Evolutionary conservation across 257 asterid species (phyloP).

Genomic region (Coffea eugenioides): DNA sequence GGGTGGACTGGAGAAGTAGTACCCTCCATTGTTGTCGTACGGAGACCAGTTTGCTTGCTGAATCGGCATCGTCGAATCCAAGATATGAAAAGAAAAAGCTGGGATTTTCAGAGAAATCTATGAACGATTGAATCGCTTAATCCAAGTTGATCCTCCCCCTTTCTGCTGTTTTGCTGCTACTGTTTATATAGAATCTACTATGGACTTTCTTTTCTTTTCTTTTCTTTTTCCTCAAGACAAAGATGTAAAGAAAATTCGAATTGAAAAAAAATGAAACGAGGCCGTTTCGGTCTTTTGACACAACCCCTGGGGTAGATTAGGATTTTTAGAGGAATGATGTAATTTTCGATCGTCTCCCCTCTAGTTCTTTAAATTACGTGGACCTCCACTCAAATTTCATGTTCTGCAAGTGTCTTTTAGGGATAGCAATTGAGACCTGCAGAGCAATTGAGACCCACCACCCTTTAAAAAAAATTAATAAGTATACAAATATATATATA

Average conservation of each 20-base stretch:
- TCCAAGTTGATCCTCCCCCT: too few relatives aligned
- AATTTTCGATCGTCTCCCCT: too few relatives aligned
- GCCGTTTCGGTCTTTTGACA: not conserved
- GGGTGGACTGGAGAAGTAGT: not conserved
- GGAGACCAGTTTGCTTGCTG: constrained; percentile 94
- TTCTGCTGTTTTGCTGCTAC: not conserved
- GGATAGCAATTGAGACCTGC: too few relatives aligned
- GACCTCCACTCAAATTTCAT: not conserved
- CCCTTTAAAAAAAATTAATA: too few relatives aligned
- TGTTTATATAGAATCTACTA: not conserved
- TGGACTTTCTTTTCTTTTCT: not conserved
- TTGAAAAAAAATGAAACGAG: not conserved
- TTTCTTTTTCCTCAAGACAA: constrained; percentile 23
- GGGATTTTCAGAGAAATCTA: not conserved
- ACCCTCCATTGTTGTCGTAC: constrained; percentile 99
- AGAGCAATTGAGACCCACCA: too few relatives aligned
- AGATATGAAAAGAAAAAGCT: not conserved
- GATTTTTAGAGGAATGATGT: too few relatives aligned
- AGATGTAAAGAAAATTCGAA: not conserved
- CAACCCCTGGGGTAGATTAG: too few relatives aligned
- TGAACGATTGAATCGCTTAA: not conserved
- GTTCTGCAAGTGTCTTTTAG: too few relatives aligned
- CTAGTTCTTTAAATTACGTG: not conserved
- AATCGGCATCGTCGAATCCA: constrained; percentile 50
- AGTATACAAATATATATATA: too few relatives aligned